Conservation (phyloP, 192 early-diverging fungal genomes). For the Umbelopsis sp. region DNA sequence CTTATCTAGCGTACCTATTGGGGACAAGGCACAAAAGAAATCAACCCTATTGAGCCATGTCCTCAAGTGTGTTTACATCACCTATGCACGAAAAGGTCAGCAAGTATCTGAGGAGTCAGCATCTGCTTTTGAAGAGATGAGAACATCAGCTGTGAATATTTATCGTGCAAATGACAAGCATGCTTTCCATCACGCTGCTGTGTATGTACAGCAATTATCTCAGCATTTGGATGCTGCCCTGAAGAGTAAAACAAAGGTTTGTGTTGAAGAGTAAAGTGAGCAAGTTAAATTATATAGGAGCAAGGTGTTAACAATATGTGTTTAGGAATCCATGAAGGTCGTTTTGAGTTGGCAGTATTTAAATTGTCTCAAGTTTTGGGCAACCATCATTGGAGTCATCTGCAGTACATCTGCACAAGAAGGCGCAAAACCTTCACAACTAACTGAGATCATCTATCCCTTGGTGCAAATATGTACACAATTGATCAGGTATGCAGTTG, state of each 20-base stretch:
- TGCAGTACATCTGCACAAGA: constrained; percentile 46
- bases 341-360: constrained; percentile 98
- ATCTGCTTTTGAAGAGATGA: constrained; percentile 83
- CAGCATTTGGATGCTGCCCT: constrained; percentile 87
- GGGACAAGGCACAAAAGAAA: constrained; percentile 17
- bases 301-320: too few relatives aligned
- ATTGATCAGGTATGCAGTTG: constrained; percentile 44
- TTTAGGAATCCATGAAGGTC: constrained; percentile 75
- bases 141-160: constrained; percentile 86
- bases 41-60: constrained; percentile 25
- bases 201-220: constrained; percentile 88
- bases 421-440: constrained; percentile 49
- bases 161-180: constrained; percentile 72
- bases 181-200: constrained; percentile 88
- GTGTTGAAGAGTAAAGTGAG: not conserved
- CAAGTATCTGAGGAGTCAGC: constrained; percentile 73
- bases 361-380: constrained; percentile 88
- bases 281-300: not conserved
- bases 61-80: constrained; percentile 81
- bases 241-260: constrained; percentile 70
- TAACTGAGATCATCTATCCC: constrained; percentile 76
- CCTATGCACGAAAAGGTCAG: constrained; percentile 72
- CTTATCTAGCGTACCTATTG: constrained; percentile 51
- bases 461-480: constrained; percentile 75
- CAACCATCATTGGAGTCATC: constrained; percentile 74